Base-by-base conservation (phyloP, 2,329 filamentous ascomycete genomes). In the Iodosphaeria phyllophila region DNA sequence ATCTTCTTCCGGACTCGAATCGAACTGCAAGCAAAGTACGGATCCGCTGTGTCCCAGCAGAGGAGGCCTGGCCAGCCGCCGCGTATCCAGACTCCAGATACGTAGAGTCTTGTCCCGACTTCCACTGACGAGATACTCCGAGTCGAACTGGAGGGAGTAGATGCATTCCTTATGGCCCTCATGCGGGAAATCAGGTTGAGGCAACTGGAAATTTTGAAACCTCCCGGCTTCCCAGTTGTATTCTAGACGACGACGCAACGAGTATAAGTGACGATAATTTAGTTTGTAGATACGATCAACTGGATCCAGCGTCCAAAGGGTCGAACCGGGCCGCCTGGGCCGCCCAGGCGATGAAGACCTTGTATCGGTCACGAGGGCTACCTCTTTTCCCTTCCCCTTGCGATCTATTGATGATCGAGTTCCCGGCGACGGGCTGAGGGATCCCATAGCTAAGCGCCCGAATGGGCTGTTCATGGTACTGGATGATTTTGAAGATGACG, bases 241-340 rank as follows among this genome's bases (percentile, higher is more conserved):
- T 50, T 98, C 89, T 9, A 98, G 55, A 13, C 72, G 64, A 28
- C 74, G 66, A 31, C 89, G 74, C 56, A 92, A 79, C 35, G 79
- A 80, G 52, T 92, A 98, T 1, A 98, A 58, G 43, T 89, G 80
- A 26, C 83, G 77, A 84, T 86, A 98, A 47, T 91, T 92, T 23
- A 95, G 55, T 38, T 69, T 75, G 29, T 72, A 61, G 22, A 48
- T 47, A 42, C 42, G 59, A 40, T 40, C 56, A 32, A 37, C 46
- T 11, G 41, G 41, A 35, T 60, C 64, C 54, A 57, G 70, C 31
- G 43, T 48, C 54, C 55, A 71, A 18, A 60, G 50, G 6, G 51
- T 50, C 1, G 61, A 59, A 13, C 49, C 56, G 3, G 53, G 40
- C 18, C 58, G 32, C 12, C 25, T 38, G 29, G 34, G 34, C 20